These are phyloP conservation scores for Pulveroboletus ravenelii DNA, from an alignment of 768 basidiomycete species.

Conservation along the genomic window DNA sequence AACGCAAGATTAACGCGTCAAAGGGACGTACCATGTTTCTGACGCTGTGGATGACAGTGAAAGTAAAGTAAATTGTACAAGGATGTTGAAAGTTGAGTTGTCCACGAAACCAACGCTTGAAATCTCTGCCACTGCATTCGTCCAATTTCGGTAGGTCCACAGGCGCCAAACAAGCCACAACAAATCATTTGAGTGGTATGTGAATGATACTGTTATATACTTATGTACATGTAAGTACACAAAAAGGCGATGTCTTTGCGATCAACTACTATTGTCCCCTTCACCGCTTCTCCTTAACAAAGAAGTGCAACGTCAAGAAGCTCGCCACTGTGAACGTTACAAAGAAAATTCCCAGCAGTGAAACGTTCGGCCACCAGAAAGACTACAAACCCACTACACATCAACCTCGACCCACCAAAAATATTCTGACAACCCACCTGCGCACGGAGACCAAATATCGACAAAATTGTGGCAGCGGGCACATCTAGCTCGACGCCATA, in stretches of 20 bases:
- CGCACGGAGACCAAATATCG: slow-evolving; percentile 87
- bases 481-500: slow-evolving; percentile 97
- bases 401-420: slow-evolving; percentile 6
- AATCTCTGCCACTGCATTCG: not conserved
- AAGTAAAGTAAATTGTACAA: slow-evolving; percentile 5
- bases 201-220: not conserved
- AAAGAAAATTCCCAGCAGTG: slow-evolving; percentile 82
- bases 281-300: slow-evolving; percentile 70
- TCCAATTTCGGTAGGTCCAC: slow-evolving; percentile 12
- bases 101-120: slow-evolving; percentile 4
- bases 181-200: not conserved
- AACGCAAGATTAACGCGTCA: slow-evolving; percentile 7
- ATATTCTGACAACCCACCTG: slow-evolving; percentile 49
- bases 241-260: not conserved
- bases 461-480: slow-evolving; percentile 92
- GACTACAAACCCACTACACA: slow-evolving; percentile 41
- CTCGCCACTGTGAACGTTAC: slow-evolving; percentile 70
- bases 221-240: not conserved
- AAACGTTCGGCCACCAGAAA: slow-evolving; percentile 98
- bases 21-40: slow-evolving; percentile 23
- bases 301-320: slow-evolving; percentile 79
- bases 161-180: slow-evolving; percentile 21
- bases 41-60: slow-evolving; percentile 2
- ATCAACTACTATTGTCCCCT: not conserved
- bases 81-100: slow-evolving; percentile 3